Evolutionary conservation across 129 eudicot species (phyloP).

Genomic region (Silybum marianum): DNA sequence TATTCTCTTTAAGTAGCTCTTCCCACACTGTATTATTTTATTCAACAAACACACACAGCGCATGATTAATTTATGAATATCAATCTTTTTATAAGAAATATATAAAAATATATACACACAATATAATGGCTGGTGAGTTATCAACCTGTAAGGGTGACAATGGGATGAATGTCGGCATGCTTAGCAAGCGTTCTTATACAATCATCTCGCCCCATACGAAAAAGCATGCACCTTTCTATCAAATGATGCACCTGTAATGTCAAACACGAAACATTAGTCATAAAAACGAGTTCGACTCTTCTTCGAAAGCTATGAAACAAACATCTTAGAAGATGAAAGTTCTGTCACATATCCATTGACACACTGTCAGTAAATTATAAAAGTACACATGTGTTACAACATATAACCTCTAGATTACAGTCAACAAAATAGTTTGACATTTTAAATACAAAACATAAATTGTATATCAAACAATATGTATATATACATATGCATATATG

Average conservation of each 20-base stretch:
- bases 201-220: constrained; percentile 37
- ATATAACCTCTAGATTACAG: not conserved
- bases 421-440: not conserved
- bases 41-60: not conserved
- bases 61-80: not conserved
- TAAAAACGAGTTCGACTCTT: not conserved
- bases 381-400: not conserved
- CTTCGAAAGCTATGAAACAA: not conserved
- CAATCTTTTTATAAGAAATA: not conserved
- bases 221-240: constrained; percentile 38
- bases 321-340: not conserved
- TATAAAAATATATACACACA: not conserved
- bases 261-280: not conserved
- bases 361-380: not conserved
- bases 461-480: not conserved
- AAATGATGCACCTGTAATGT: constrained; percentile 31
- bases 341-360: not conserved
- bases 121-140: not conserved
- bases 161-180: constrained; percentile 28
- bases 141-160: constrained; percentile 35
- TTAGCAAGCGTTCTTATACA: constrained; percentile 37
- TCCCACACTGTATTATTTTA: constrained; percentile 31
- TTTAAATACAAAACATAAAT: not conserved
- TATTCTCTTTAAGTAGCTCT: constrained; percentile 16
- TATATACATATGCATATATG: not conserved